These are phyloP conservation scores for Cercospora beticola DNA, from an alignment of 2,329 filamentous ascomycete genomes.

Conservation along the genomic window DNA sequence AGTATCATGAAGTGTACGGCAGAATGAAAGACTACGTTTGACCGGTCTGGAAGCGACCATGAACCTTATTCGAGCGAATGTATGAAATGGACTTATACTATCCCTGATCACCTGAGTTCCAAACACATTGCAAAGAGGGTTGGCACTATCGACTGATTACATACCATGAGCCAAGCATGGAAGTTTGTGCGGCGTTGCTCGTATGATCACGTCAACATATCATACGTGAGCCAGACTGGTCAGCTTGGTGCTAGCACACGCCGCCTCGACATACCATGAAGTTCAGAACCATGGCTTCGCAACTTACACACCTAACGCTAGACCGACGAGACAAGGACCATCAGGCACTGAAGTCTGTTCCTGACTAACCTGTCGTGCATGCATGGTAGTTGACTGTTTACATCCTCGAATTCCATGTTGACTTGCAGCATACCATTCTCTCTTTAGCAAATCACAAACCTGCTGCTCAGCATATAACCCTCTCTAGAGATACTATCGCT, in stretches of 20 bases:
- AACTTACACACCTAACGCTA: neutral
- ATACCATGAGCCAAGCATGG: neutral
- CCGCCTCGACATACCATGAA: neutral
- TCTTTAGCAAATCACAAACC: neutral
- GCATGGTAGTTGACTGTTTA: neutral
- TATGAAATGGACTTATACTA: neutral
- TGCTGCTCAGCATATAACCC: neutral
- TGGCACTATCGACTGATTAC: neutral
- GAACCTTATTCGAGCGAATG: neutral
- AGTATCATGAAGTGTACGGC: slow-evolving; percentile 1
- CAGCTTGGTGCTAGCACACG: neutral
- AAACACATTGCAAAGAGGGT: neutral
- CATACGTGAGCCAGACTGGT: neutral
- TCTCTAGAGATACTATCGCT: neutral
- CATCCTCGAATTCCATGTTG: neutral
- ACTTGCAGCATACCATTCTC: neutral
- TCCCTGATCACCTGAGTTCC: neutral
- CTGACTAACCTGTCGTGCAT: neutral
- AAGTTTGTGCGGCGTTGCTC: neutral
- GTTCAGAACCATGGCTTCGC: neutral
- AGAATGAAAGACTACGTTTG: neutral
- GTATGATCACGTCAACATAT: neutral
- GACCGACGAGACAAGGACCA: neutral
- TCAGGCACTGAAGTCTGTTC: neutral
- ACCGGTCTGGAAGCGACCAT: neutral